Percentiles rank a stretch among this genome's conserved stretches.
These are phyloP conservation scores for Calonectria honghensis DNA, from an alignment of 2,329 filamentous ascomycete species.

Conservation along the genomic window DNA sequence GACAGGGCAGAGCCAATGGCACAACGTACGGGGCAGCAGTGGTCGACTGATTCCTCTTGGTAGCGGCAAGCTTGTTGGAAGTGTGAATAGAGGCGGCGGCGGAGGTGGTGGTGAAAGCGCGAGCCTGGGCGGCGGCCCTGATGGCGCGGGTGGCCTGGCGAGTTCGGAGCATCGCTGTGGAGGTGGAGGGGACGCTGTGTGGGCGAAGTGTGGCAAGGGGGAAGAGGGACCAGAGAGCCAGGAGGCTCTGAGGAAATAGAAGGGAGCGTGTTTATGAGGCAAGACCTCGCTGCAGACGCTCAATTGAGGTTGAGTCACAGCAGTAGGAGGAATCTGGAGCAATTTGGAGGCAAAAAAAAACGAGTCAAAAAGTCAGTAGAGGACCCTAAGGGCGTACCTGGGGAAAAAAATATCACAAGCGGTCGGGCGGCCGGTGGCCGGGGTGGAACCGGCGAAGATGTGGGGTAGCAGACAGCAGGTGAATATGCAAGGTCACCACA, in stretches of 20 bases:
- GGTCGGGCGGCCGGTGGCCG: conserved; percentile 50
- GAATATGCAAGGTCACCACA: conserved; percentile 26
- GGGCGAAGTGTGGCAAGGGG: conserved; percentile 27
- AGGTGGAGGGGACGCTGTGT: conserved; percentile 41
- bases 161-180: conserved; percentile 47
- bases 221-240: conserved; percentile 40
- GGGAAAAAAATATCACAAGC: conserved; percentile 47
- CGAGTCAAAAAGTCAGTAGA: conserved; percentile 40
- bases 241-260: conserved; percentile 35
- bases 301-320: conserved; percentile 46
- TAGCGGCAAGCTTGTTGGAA: conserved; percentile 63
- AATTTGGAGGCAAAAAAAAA: conserved; percentile 39
- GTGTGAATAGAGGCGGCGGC: conserved; percentile 61
- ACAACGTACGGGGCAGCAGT: conserved; percentile 70
- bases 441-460: conserved; percentile 47
- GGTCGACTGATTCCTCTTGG: conserved; percentile 69
- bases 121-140: conserved; percentile 64
- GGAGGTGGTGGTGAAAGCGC: conserved; percentile 64
- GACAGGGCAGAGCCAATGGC: neutral
- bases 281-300: conserved; percentile 32
- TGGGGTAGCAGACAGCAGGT: conserved; percentile 46
- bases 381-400: conserved; percentile 42
- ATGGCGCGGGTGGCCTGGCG: conserved; percentile 62
- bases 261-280: conserved; percentile 29
- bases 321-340: conserved; percentile 36